A percentile compares a stretch with the other conserved stretches of the same genome.
phyloP scores from a whole-genome alignment of 169 alveolate species.

The Plasmodium malariae region DNA sequence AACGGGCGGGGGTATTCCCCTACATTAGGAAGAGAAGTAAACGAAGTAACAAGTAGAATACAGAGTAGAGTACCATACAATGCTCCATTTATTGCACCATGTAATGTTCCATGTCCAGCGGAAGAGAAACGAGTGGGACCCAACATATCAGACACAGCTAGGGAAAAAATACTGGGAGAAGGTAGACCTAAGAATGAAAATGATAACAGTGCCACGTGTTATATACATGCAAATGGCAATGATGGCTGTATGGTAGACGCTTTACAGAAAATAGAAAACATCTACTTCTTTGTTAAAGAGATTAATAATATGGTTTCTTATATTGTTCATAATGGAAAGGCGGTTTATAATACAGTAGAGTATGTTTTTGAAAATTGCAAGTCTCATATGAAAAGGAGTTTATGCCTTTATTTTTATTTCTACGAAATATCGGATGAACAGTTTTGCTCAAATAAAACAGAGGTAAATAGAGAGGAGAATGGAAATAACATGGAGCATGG shows the following conservation, averaged over 20 bases:
- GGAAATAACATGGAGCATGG: background rate
- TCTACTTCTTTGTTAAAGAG: constrained; percentile 26
- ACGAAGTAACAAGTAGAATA: no score
- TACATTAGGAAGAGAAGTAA: background rate
- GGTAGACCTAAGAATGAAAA: no score
- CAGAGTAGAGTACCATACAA: no score
- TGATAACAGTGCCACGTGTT: background rate
- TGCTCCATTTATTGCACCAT: no score
- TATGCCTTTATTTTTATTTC: constrained; percentile 23
- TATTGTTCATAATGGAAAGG: constrained; percentile 15
- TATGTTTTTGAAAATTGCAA: background rate
- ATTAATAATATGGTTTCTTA: constrained; percentile 22
- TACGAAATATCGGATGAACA: constrained; percentile 13
- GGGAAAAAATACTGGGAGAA: no score
- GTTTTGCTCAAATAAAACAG: background rate
- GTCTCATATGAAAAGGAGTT: background rate
- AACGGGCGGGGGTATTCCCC: background rate
- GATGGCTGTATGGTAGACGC: background rate
- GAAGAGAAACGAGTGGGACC: no score
- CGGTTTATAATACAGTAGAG: background rate
- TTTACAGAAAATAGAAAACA: background rate
- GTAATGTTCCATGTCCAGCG: no score
- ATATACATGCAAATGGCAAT: no score
- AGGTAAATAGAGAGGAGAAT: background rate
- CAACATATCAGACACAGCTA: no score